Evolutionary conservation across 1,139 yeast genomes (phyloP).

Genomic region (Spathaspora jeffriesii): DNA sequence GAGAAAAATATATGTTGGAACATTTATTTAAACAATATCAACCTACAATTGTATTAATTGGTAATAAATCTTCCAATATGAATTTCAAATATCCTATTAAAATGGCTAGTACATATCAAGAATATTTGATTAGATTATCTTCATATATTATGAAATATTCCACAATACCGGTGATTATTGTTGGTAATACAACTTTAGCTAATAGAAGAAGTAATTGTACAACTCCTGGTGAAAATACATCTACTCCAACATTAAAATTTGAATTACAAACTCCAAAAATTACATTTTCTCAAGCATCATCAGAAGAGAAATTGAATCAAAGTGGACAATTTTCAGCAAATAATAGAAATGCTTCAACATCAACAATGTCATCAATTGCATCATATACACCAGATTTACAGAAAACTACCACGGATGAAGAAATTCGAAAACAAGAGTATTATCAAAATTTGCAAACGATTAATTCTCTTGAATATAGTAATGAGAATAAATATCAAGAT

Average conservation of each 20-base stretch:
- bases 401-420: constrained; percentile 5
- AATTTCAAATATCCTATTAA: constrained; percentile 46
- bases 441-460: neutral
- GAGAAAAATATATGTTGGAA: constrained; percentile 36
- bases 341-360: constrained; percentile 4
- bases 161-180: constrained; percentile 40
- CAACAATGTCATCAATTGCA: constrained; percentile 15
- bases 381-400: constrained; percentile 10
- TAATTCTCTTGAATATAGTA: constrained; percentile 1
- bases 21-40: constrained; percentile 42
- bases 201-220: neutral
- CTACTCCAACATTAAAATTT: constrained; percentile 6
- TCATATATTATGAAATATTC: constrained; percentile 43
- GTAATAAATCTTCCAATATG: constrained; percentile 40
- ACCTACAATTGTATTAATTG: constrained; percentile 40
- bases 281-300: constrained; percentile 8
- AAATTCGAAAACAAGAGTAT: constrained; percentile 6
- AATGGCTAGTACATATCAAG: constrained; percentile 18
- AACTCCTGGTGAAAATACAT: neutral
- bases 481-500: constrained; percentile 17
- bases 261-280: constrained; percentile 6
- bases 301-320: neutral
- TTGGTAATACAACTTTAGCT: constrained; percentile 26
- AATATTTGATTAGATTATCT: constrained; percentile 36
- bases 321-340: neutral